These are phyloP conservation scores for Rhynchosporium secalis DNA, from an alignment of 2,329 filamentous ascomycete genomes.

Conservation along the genomic window DNA sequence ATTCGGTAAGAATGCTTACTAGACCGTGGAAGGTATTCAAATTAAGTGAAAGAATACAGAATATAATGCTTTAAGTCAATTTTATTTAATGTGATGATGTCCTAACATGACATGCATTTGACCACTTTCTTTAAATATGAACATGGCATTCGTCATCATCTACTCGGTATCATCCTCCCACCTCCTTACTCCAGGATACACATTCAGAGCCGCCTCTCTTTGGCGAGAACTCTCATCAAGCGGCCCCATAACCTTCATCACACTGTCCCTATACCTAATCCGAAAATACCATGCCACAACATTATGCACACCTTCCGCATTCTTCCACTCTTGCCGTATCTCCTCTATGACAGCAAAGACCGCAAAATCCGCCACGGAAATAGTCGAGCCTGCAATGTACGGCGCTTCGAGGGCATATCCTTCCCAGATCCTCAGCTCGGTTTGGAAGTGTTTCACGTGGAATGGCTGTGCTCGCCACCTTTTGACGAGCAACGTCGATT, in stretches of 20 bases:
- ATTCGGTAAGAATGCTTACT: no score
- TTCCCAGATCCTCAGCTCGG: slow-evolving; percentile 38
- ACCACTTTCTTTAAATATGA: not conserved
- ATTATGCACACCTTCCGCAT: slow-evolving; percentile 38
- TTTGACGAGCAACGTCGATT: slow-evolving; percentile 28
- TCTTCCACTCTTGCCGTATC: slow-evolving; percentile 43
- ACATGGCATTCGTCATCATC: not conserved
- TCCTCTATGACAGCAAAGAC: slow-evolving; percentile 57
- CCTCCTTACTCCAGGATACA: not conserved
- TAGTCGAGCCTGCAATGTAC: slow-evolving; percentile 48
- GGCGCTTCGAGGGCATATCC: slow-evolving; percentile 26
- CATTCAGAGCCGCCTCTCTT: slow-evolving; percentile 3
- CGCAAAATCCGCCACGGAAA: slow-evolving; percentile 55
- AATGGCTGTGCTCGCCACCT: slow-evolving; percentile 32
- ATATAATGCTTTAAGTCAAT: no score
- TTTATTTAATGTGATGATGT: no score
- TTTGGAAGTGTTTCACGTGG: slow-evolving; percentile 27
- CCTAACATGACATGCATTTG: no score
- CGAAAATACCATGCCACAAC: slow-evolving; percentile 30
- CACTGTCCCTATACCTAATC: slow-evolving; percentile 26
- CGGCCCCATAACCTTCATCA: slow-evolving; percentile 24
- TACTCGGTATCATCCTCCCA: slow-evolving; percentile 6
- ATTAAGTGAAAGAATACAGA: no score
- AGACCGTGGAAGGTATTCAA: no score
- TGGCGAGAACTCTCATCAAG: slow-evolving; percentile 12